A percentile compares a stretch with the other conserved stretches of the same genome.
Conservation (phyloP, 441 rosid genomes). For the Populus hybrid region DNA sequence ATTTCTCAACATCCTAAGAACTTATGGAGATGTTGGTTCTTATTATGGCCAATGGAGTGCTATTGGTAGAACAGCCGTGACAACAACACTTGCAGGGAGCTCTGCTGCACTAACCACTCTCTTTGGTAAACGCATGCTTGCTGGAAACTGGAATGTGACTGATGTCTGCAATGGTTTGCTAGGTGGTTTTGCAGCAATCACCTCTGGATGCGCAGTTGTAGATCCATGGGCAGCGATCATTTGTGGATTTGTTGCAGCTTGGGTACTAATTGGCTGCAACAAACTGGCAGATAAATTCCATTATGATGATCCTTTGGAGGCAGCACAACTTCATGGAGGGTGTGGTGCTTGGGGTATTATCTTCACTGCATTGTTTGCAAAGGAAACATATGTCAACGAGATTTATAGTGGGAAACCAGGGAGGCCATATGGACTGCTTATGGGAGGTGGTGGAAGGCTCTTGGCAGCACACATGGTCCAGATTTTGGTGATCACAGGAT, state of each 20-base stretch:
- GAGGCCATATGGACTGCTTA: too few species aligned
- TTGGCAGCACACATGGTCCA: too few species aligned
- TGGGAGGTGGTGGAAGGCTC: too few species aligned
- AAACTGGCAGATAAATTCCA: slow-evolving; percentile 28
- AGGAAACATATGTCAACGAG: too few species aligned
- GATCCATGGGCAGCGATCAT: slow-evolving; percentile 52
- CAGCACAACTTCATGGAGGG: slow-evolving; percentile 46
- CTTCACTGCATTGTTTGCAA: slow-evolving; percentile 34
- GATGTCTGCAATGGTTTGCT: slow-evolving; percentile 49
- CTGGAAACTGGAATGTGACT: slow-evolving; percentile 45
- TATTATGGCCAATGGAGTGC: slow-evolving; percentile 56
- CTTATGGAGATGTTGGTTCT: slow-evolving; percentile 27
- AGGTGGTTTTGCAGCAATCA: slow-evolving; percentile 40
- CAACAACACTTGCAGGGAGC: slow-evolving; percentile 48
- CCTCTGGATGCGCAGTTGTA: slow-evolving; percentile 45
- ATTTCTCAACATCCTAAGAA: slow-evolving; percentile 32
- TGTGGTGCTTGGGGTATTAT: slow-evolving; percentile 44
- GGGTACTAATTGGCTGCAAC: slow-evolving; percentile 38
- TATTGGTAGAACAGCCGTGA: slow-evolving; percentile 47
- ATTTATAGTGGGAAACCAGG: too few species aligned
- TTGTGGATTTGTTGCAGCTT: slow-evolving; percentile 43
- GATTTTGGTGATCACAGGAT: too few species aligned
- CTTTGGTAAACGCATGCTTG: slow-evolving; percentile 35
- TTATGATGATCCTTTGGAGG: slow-evolving; percentile 43
- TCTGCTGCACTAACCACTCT: slow-evolving; percentile 46